Evolutionary conservation across 192 early-diverging fungal species (phyloP).

Genomic region (Diversispora epigaea): DNA sequence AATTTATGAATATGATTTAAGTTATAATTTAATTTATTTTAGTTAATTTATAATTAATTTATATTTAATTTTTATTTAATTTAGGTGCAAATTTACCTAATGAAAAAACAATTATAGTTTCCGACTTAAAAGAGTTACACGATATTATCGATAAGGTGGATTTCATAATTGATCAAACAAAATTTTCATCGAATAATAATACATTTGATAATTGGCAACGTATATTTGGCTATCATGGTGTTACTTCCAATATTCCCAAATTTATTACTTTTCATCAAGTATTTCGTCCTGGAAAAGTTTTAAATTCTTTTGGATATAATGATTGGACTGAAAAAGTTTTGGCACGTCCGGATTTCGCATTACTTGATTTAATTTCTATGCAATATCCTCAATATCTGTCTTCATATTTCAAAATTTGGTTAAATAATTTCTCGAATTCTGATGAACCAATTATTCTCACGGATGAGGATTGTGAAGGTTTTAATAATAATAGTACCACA

Average conservation of each 20-base stretch:
- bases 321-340: constrained; percentile 31
- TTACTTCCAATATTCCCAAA: background rate
- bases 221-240: constrained; percentile 7
- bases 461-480: background rate
- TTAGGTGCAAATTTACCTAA: background rate
- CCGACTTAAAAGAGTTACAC: background rate
- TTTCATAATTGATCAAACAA: constrained; percentile 28
- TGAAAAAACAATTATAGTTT: background rate
- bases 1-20: background rate
- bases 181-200: background rate
- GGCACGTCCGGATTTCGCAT: constrained; percentile 32
- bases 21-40: background rate
- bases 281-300: constrained; percentile 20
- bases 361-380: constrained; percentile 34
- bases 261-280: constrained; percentile 24
- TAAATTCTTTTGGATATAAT: constrained; percentile 7
- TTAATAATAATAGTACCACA: background rate
- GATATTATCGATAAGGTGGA: background rate
- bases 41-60: background rate
- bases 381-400: constrained; percentile 35
- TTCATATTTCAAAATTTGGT: constrained; percentile 23
- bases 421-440: constrained; percentile 19
- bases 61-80: background rate
- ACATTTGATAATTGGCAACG: constrained; percentile 14
- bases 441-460: background rate